phyloP scores from a whole-genome alignment of 768 basidiomycete genomes.

The Boletales sp. region DNA sequence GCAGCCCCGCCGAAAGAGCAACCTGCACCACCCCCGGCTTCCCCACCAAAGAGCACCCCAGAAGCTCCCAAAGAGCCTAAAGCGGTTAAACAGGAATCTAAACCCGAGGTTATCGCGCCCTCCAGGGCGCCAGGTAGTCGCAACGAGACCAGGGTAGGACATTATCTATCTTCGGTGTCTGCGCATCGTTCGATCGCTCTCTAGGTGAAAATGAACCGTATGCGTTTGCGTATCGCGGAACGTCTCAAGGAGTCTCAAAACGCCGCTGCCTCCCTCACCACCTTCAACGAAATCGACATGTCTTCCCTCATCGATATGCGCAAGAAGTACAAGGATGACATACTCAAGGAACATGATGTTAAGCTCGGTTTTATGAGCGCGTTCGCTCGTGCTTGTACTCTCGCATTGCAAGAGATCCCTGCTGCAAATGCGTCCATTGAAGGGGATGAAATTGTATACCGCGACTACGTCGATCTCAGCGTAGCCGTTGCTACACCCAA shows the following conservation, averaged over 20 bases:
- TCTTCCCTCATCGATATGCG: slow-evolving; percentile 92
- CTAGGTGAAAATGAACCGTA: slow-evolving; percentile 97
- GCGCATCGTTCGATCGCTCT: background rate
- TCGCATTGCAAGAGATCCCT: slow-evolving; percentile 90
- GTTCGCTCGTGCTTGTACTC: slow-evolving; percentile 81
- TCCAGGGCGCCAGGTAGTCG: slow-evolving; percentile 51
- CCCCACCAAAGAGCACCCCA: slow-evolving; percentile 32
- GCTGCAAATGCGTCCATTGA: slow-evolving; percentile 94
- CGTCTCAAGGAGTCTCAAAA: slow-evolving; percentile 98
- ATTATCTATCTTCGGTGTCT: background rate
- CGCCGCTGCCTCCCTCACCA: slow-evolving; percentile 92
- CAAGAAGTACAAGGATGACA: slow-evolving; percentile 86
- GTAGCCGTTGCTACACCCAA: slow-evolving; percentile 98
- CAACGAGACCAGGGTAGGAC: slow-evolving; percentile 78
- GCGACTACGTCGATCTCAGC: slow-evolving; percentile 88
- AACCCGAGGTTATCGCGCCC: slow-evolving; percentile 28
- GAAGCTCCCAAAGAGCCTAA: slow-evolving; percentile 33
- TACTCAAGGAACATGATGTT: slow-evolving; percentile 89
- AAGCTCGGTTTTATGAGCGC: slow-evolving; percentile 99
- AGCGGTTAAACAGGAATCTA: slow-evolving; percentile 33
- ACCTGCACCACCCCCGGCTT: slow-evolving; percentile 43
- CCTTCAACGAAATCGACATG: slow-evolving; percentile 99
- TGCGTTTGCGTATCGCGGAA: slow-evolving; percentile 96
- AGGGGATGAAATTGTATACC: slow-evolving; percentile 89
- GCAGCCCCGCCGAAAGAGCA: slow-evolving; percentile 44